Evolutionary conservation across 176 grass and related monocot genomes (phyloP), one percentile per base, ranked within the genome.

Genomic region (Saccharum officinarum): DNA sequence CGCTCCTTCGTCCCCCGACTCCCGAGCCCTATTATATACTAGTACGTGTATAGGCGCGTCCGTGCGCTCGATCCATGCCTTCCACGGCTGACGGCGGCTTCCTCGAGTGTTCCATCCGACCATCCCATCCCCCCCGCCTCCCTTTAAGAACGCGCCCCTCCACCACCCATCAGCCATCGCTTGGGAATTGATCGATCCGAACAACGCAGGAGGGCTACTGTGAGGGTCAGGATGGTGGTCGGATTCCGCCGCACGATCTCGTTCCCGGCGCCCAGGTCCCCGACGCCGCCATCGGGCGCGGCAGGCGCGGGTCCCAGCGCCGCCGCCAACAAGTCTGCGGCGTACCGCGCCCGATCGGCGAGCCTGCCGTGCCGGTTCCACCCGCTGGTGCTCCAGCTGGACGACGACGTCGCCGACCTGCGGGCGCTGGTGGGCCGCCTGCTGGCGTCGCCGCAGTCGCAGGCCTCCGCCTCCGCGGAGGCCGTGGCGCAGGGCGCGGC

Each of bases 351-450:
- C 73, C 91, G 92, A 30, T 93, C 89, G 12, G 81, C 89, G 2
- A 97, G 94, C 86, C 85, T 97, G 4, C 94, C 94, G 28, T 88
- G 87, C 84, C 81, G 91, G 5, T 93, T 97, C 82, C 94, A 97
- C 84, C 94, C 92, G 0, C 83, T 97, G 10, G 78, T 93, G 30
- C 63, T 81, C 78, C 87, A 92, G 73, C 87, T 97, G 45, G 84
- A 93, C 38, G 91, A 94, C 38, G 92, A 88, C 75, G 89, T 94
- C 20, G 77, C 86, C 12, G 59, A 85, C 40, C 82, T 97, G 82
- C 50, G 84, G 1, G 80, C 80, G 77, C 33, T 81, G 62, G 67
- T 87, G 67, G 65, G 13, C 14, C 44, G 17, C 18, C 6, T 74
- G 4, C 33, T 25, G 25, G 12, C 45, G 45, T 0, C 55, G 14